Evolutionary conservation across 129 eudicot species (phyloP), one percentile per base, ranked within the genome.

Genomic region (Helianthus tuberosus): DNA sequence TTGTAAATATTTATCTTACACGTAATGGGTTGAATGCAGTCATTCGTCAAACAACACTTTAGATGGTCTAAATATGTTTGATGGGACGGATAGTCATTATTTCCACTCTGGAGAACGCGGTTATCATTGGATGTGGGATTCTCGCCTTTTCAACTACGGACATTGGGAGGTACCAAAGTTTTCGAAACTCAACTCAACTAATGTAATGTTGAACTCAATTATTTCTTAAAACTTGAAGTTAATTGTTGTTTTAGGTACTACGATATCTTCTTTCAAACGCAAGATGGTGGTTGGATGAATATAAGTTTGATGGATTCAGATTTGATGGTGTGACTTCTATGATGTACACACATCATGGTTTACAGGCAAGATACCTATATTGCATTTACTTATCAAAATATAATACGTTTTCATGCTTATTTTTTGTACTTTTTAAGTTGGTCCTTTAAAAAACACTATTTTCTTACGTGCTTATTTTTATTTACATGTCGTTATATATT

Each of bases 231-330:
- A 27, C 10, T 61, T 3, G 27, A 23, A 35, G 52, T 62, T 68
- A 48, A 79, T 57, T 49, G 16, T 47, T 68, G 23, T 66, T 75
- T 64, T 84, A 95, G 99, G 99, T 95, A 36, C 72, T 95, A 64
- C 81, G 99, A 83, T 95, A 64, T 85, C 99, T 95, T 74, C 96
- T 95, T 68, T 95, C 99, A 72, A 95, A 91, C 82, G 97, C 99
- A 74, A 91, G 99, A 95, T 95, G 99, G 99, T 95, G 97, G 99
- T 81, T 95, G 79, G 97, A 95, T 77, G 99, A 91, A 70, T 91
- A 88, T 80, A 95, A 95, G 82, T 95, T 95, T 73, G 99, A 95
- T 64, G 99, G 99, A 47, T 95, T 95, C 75, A 85, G 99, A 87
- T 95, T 91, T 84, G 99, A 95, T 85, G 99, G 99, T 60, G 99